These are phyloP conservation scores for Fusarium poae DNA, from an alignment of 2,329 filamentous ascomycete species.

Conservation along the genomic window DNA sequence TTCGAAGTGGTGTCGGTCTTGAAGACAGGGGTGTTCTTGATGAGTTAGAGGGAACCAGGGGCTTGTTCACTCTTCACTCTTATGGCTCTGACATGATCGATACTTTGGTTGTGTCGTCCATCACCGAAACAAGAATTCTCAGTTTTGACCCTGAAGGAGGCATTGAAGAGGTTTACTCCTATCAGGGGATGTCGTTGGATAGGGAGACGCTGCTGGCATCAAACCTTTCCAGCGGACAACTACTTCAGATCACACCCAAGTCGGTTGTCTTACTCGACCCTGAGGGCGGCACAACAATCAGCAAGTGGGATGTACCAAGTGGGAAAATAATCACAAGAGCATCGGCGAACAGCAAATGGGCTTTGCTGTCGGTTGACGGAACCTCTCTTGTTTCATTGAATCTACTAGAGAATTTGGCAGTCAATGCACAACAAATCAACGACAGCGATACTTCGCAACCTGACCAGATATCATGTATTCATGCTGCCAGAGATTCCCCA, in stretches of 20 bases:
- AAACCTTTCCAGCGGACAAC: slow-evolving; percentile 71
- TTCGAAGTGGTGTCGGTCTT: slow-evolving; percentile 92
- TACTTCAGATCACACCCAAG: slow-evolving; percentile 82
- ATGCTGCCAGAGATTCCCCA: slow-evolving; percentile 74
- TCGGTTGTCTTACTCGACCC: slow-evolving; percentile 73
- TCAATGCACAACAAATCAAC: slow-evolving; percentile 71
- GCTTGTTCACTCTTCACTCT: slow-evolving; percentile 77
- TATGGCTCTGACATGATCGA: slow-evolving; percentile 67
- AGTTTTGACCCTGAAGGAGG: slow-evolving; percentile 78
- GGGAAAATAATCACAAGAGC: slow-evolving; percentile 78
- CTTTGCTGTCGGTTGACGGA: slow-evolving; percentile 82
- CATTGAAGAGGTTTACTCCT: slow-evolving; percentile 87
- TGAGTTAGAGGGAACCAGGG: slow-evolving; percentile 79
- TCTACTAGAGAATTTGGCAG: slow-evolving; percentile 68
- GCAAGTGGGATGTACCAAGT: slow-evolving; percentile 68
- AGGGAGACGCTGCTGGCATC: slow-evolving; percentile 78
- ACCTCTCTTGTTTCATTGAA: slow-evolving; percentile 77
- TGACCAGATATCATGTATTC: slow-evolving; percentile 88
- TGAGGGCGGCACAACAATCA: slow-evolving; percentile 66
- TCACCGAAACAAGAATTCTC: slow-evolving; percentile 87
- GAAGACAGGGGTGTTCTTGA: slow-evolving; percentile 87
- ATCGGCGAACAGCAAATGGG: slow-evolving; percentile 76
- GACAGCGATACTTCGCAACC: slow-evolving; percentile 56
- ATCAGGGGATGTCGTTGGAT: slow-evolving; percentile 76
- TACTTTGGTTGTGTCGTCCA: slow-evolving; percentile 82